A percentile compares a stretch with the other conserved stretches of the same genome.
Conservation (phyloP, 768 basidiomycete species). For the Sistotremastrum suecicum region DNA sequence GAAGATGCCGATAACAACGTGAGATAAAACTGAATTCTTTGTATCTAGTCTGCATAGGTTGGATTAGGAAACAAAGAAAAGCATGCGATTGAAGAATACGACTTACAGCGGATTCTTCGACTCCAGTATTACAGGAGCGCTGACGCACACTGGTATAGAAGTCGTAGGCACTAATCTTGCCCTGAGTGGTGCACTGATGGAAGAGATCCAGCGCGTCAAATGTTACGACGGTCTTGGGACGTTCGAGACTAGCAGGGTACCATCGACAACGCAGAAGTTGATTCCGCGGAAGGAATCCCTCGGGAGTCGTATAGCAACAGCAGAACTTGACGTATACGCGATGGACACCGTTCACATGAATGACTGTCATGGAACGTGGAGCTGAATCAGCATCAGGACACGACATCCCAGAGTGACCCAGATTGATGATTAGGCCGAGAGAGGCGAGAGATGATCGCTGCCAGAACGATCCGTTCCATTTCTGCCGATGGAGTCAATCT, state of each 20-base stretch:
- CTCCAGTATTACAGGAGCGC: slow-evolving; percentile 19
- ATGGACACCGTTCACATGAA: slow-evolving; percentile 10
- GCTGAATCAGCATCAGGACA: not conserved
- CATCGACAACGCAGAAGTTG: slow-evolving; percentile 20
- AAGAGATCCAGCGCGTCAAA: slow-evolving; percentile 17
- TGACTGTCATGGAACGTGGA: slow-evolving; percentile 6
- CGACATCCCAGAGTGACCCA: no score
- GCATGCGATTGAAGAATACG: not conserved
- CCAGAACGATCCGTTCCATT: no score
- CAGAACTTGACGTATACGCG: slow-evolving; percentile 11
- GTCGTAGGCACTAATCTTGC: slow-evolving; percentile 19
- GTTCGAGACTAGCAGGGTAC: slow-evolving; percentile 17
- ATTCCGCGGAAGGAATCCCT: no score
- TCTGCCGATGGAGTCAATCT: no score
- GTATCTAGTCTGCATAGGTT: slow-evolving; percentile 7
- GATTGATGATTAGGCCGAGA: no score
- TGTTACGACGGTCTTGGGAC: slow-evolving; percentile 18
- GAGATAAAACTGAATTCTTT: not conserved
- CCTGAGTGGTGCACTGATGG: slow-evolving; percentile 19
- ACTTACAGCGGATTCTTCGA: slow-evolving; percentile 3
- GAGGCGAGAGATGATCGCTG: no score
- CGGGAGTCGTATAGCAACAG: slow-evolving; percentile 9
- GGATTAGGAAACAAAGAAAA: not conserved
- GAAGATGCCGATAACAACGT: slow-evolving; percentile 8
- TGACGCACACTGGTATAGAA: slow-evolving; percentile 17